These are phyloP conservation scores for Fusarium sororula DNA, from an alignment of 2,329 filamentous ascomycete species.

Conservation along the genomic window DNA sequence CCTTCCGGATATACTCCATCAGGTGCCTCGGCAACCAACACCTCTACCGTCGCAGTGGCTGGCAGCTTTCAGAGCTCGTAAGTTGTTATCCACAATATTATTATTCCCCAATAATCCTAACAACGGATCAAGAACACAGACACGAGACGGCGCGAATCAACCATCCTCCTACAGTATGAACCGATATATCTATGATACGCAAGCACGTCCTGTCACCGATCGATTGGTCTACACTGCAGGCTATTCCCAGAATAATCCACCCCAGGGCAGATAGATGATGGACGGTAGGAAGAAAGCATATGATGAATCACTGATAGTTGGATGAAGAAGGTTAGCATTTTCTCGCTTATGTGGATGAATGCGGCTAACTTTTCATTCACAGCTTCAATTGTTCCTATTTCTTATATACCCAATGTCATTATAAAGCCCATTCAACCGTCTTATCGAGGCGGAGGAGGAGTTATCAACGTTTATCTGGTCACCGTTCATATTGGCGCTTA, in stretches of 20 bases:
- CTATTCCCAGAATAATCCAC: not conserved
- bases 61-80: not conserved
- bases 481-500: not conserved
- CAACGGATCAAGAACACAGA: not conserved
- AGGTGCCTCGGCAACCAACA: not conserved
- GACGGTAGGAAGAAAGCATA: not conserved
- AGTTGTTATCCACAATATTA: not conserved
- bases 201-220: not conserved
- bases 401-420: not conserved
- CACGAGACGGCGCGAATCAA: not conserved
- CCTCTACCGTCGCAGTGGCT: not conserved
- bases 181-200: not conserved
- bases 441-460: too few relatives aligned
- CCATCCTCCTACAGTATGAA: not conserved
- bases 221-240: not conserved
- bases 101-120: rapidly evolving
- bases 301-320: not conserved
- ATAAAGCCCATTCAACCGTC: too few relatives aligned
- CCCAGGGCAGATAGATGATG: not conserved
- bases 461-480: not conserved
- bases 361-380: not conserved
- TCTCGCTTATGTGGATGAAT: not conserved
- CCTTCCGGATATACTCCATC: not conserved
- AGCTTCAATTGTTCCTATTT: not conserved
- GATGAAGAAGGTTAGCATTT: not conserved